Conservation (phyloP, 2,329 filamentous ascomycete genomes). For the Penicillium decumbens region DNA sequence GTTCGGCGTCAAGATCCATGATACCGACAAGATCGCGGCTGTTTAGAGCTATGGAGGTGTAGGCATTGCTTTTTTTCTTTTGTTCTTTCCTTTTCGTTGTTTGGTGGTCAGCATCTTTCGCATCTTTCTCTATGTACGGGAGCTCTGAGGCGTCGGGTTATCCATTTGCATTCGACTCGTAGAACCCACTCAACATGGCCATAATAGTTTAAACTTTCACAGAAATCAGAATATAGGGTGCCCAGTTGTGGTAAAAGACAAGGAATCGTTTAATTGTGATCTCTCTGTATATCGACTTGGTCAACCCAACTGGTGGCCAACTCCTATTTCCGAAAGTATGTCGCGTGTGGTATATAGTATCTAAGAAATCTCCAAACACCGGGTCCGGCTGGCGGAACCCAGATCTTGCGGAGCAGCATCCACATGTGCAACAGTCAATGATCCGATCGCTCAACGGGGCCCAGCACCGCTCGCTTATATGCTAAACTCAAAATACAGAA, state of each 20-base stretch:
- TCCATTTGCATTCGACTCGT: conserved; percentile 1
- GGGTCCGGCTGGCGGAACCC: conserved; percentile 9
- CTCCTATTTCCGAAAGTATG: background rate
- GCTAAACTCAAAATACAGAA: conserved; percentile 19
- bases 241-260: background rate
- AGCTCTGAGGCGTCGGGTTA: background rate
- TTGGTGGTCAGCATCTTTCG: background rate
- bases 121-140: background rate
- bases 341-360: conserved; percentile 5
- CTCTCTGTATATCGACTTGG: background rate
- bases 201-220: background rate
- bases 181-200: background rate
- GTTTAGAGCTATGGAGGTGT: background rate
- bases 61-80: background rate
- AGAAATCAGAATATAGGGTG: background rate
- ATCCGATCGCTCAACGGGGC: background rate
- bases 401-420: background rate
- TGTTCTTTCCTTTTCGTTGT: background rate
- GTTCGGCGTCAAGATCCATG: conserved; percentile 39
- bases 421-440: background rate
- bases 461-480: conserved; percentile 22
- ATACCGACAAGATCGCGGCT: conserved; percentile 27
- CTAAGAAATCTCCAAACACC: conserved; percentile 4
- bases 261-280: background rate
- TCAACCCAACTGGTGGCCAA: background rate